A percentile compares a stretch with the other conserved stretches of the same genome.
Evolutionary conservation across 78 protist species (phyloP).

Genomic region (Pigoraptor vietnamica): DNA sequence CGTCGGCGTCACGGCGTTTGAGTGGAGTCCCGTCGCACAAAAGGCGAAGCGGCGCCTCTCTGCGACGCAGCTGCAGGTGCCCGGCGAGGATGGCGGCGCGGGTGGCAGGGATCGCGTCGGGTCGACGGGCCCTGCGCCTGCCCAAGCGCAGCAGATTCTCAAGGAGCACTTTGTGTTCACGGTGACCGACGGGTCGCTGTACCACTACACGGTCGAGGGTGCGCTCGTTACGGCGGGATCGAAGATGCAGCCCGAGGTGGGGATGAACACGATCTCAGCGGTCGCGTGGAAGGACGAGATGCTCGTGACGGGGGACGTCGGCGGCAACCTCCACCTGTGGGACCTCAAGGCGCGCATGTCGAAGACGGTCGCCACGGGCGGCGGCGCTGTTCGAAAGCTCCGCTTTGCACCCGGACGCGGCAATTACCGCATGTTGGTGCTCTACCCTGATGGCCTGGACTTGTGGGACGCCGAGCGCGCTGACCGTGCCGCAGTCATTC

Average conservation of each 20-base stretch:
- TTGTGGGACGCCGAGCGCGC: conserved; percentile 5
- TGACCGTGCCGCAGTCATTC: background rate
- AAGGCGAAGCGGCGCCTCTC: background rate
- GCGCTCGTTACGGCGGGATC: background rate
- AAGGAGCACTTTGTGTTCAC: conserved; percentile 1
- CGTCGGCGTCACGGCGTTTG: background rate
- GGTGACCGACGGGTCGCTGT: background rate
- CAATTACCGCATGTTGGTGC: background rate
- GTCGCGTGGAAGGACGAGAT: background rate
- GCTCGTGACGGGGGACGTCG: background rate
- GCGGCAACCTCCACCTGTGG: background rate
- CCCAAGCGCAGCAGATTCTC: background rate
- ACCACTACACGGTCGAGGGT: background rate
- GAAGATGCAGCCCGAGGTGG: background rate
- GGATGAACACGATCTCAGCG: background rate
- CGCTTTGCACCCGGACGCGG: background rate
- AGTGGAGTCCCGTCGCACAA: background rate
- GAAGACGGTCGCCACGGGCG: background rate
- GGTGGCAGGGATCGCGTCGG: background rate
- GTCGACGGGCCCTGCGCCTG: too few relatives aligned
- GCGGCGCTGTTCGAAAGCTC: background rate
- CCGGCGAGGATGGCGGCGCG: background rate
- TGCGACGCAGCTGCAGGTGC: background rate
- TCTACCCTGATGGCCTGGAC: background rate
- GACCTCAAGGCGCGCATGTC: background rate